phyloP scores from a whole-genome alignment of 257 asterid species.

The Penstemon davidsonii region DNA sequence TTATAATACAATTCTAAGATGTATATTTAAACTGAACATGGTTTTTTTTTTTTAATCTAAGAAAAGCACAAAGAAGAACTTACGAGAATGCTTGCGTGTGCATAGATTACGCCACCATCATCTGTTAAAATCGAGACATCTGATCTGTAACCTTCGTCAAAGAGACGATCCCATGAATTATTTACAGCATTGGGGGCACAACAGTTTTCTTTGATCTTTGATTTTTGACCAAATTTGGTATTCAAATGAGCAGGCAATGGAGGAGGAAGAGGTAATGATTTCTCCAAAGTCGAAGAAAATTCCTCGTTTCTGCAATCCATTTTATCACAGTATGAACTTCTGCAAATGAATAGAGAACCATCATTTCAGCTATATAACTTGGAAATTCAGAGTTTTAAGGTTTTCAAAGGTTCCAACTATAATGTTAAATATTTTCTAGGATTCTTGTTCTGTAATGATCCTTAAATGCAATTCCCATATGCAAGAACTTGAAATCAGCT shows the following conservation, averaged over 20 bases:
- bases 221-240: constrained; percentile 27
- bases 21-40: too few relatives aligned
- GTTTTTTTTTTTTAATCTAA: not conserved
- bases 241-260: constrained; percentile 43
- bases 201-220: constrained; percentile 30
- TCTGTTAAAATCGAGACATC: constrained; percentile 63
- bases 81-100: constrained; percentile 73
- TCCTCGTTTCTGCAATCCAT: constrained; percentile 35
- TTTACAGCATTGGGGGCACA: constrained; percentile 36
- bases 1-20: too few relatives aligned
- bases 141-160: constrained; percentile 80
- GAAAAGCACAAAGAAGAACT: constrained; percentile 20
- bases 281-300: constrained; percentile 25
- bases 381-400: not conserved
- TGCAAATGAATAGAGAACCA: constrained; percentile 5
- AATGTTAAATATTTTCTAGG: too few relatives aligned
- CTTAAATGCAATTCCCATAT: too few relatives aligned
- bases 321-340: constrained; percentile 22
- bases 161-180: constrained; percentile 58
- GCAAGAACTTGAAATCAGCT: too few relatives aligned
- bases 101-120: constrained; percentile 56
- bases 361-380: not conserved
- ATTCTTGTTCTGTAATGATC: too few relatives aligned
- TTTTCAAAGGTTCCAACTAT: too few relatives aligned
- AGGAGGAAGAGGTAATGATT: constrained; percentile 57